Base-by-base conservation (phyloP, 2,329 filamentous ascomycete species). In the Shiraia sp. region DNA sequence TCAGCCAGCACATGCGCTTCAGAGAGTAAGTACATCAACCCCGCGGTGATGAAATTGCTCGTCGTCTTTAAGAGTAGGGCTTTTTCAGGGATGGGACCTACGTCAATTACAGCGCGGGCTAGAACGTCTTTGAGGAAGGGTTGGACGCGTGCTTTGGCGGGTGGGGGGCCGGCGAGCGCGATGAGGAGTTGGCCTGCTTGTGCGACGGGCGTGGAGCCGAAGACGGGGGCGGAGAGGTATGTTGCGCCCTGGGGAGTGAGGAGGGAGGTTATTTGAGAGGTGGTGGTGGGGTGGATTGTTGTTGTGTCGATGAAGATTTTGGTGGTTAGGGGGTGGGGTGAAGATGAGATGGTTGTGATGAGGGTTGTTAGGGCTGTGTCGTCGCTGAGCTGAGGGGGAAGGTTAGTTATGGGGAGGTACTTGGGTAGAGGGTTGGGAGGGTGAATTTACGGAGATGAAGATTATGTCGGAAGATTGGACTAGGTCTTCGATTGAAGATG, bases 1-100 rank as follows among this genome's bases (percentile, higher is more conserved):
- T 75, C 74, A 0, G 76, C 77, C 9, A 79, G 63, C 0, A 76
- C 72, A 13, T 79, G 76, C 0, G 76, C 72, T 57, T 79, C 77
- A 0, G 72, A 70, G 4, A 79, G 63, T 0, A 78, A 57, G 37
- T 76, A 72, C 74, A 76, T 77, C 51, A 78, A 67, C 0, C 73
- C 73, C 2, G 75, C 74, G 0, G 74, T 77, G 10, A 79, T 66
- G 32, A 76, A 75, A 40, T 79, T 79, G 10, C 74, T 49, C 4
- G 74, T 68, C 1, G 75, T 78, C 48, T 79, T 79, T 25, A 79
- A 61, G 17, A 78, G 57, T 0, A 71, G 69, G 0, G 76, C 72
- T 40, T 76, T 68, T 1, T 62, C 60, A 1, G 75, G 71, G 17
- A 76, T 71, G 16, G 68, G 46, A 0, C 75, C 76, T 1, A 76